Percentiles rank a stretch among this genome's conserved stretches.
Conservation (phyloP, 768 basidiomycete genomes). For the Lactarius psammicola region DNA sequence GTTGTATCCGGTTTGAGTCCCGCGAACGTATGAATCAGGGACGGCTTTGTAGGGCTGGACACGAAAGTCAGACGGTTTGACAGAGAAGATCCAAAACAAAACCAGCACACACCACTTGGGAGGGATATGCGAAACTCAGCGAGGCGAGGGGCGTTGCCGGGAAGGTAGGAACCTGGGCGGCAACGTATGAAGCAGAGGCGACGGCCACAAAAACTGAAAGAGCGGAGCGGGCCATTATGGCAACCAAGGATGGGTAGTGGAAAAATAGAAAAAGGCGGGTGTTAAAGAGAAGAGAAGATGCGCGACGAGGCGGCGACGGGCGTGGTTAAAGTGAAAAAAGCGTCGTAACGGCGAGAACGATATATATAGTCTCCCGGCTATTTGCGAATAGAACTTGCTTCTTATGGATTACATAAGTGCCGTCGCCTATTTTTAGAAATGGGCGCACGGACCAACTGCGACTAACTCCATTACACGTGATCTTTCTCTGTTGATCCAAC, state of each 20-base stretch:
- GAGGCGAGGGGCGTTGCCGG: constrained; percentile 34
- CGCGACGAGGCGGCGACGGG: constrained; percentile 2
- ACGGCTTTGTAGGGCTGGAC: constrained; percentile 54
- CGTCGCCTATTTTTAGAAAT: not conserved
- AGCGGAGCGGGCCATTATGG: constrained; percentile 37
- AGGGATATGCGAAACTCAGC: constrained; percentile 32
- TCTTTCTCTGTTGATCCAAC: constrained; percentile 25
- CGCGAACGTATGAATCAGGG: constrained; percentile 45
- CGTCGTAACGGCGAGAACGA: constrained; percentile 12
- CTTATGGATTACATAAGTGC: not conserved
- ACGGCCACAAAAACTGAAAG: constrained; percentile 38
- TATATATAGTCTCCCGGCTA: constrained; percentile 29
- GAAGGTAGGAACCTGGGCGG: constrained; percentile 32
- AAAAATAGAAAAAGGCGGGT: constrained; percentile 9
- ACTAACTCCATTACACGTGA: constrained; percentile 13
- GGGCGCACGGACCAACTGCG: constrained; percentile 18
- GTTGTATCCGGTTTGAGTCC: constrained; percentile 64
- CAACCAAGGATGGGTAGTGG: constrained; percentile 24
- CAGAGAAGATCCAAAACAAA: no score
- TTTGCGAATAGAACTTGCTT: constrained; percentile 3
- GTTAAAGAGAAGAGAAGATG: constrained; percentile 11
- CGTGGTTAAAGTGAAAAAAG: not conserved
- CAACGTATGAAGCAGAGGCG: constrained; percentile 32
- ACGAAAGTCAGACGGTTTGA: not conserved
- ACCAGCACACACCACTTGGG: constrained; percentile 28